Percentiles rank a stretch among this genome's conserved stretches.
Conservation (phyloP, 2,329 filamentous ascomycete genomes). For the Aschersonia sp. region DNA sequence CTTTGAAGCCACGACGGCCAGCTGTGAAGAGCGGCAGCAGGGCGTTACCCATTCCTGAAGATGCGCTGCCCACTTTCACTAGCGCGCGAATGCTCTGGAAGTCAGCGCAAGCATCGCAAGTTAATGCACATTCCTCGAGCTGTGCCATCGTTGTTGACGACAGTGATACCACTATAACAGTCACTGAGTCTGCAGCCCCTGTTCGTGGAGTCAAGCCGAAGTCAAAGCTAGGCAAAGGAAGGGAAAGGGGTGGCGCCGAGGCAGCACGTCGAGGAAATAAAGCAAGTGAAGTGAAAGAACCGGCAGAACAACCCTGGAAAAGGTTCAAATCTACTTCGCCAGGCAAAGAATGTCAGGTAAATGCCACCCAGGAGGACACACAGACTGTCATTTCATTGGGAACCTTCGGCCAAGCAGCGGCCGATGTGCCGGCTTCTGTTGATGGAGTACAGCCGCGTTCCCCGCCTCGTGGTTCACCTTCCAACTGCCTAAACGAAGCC, state of each 20-base stretch:
- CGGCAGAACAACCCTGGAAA: conserved; percentile 19
- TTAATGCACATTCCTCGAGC: conserved; percentile 1
- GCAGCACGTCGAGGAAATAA: neutral
- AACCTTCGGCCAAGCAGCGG: neutral
- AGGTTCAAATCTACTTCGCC: conserved; percentile 16
- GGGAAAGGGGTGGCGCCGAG: too few species aligned
- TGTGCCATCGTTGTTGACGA: conserved; percentile 1
- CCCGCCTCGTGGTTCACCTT: neutral
- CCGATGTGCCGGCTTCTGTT: neutral
- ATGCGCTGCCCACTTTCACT: conserved; percentile 23
- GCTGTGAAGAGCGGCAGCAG: conserved; percentile 21
- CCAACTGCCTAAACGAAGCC: neutral
- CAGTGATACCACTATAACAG: conserved; percentile 1
- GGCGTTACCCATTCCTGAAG: conserved; percentile 19
- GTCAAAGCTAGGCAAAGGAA: neutral
- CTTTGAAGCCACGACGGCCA: conserved; percentile 18
- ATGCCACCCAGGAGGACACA: neutral
- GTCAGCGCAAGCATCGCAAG: conserved; percentile 12
- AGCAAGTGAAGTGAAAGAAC: neutral
- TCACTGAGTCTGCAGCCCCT: neutral
- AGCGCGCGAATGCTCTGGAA: conserved; percentile 24
- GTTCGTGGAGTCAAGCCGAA: neutral
- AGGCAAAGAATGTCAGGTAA: neutral
- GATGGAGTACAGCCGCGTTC: neutral
- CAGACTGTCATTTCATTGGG: neutral